Conservation (phyloP, 2,329 filamentous ascomycete genomes). For the Fusarium vanettenii region DNA sequence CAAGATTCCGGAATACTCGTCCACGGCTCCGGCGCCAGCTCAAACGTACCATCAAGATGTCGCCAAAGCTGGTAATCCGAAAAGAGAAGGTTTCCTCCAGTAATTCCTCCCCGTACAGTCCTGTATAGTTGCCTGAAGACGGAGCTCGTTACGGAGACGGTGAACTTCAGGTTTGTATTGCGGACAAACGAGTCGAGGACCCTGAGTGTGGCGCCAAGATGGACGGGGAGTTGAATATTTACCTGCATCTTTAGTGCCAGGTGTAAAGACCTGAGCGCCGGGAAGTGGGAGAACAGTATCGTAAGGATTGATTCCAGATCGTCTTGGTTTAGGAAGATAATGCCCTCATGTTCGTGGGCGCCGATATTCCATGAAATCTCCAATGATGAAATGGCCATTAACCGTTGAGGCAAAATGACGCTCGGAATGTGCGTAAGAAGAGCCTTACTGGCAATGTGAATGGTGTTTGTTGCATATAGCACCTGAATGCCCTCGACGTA, state of each 20-base stretch:
- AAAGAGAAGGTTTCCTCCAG: not conserved
- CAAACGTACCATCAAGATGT: not conserved
- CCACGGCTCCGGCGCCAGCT: no score
- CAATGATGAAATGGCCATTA: not conserved
- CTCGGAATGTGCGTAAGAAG: not conserved
- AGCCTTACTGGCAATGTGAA: conserved; percentile 1
- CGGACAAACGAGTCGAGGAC: not conserved
- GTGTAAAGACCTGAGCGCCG: not conserved
- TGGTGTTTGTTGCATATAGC: not conserved
- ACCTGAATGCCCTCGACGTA: not conserved
- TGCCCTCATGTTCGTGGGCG: not conserved
- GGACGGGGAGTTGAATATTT: not conserved
- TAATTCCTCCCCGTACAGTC: not conserved
- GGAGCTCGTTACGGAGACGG: not conserved
- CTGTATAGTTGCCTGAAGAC: not conserved
- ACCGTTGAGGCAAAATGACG: not conserved
- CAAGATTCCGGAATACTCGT: no score
- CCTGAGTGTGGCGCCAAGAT: not conserved
- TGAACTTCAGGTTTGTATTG: not conserved
- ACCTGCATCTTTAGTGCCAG: not conserved
- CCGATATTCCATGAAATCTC: not conserved
- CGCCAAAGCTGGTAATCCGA: not conserved
- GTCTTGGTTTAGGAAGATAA: not conserved
- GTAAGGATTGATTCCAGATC: not conserved
- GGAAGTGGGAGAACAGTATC: not conserved